Evolutionary conservation across 768 basidiomycete species (phyloP).

Genomic region (Collybiopsis confluens): DNA sequence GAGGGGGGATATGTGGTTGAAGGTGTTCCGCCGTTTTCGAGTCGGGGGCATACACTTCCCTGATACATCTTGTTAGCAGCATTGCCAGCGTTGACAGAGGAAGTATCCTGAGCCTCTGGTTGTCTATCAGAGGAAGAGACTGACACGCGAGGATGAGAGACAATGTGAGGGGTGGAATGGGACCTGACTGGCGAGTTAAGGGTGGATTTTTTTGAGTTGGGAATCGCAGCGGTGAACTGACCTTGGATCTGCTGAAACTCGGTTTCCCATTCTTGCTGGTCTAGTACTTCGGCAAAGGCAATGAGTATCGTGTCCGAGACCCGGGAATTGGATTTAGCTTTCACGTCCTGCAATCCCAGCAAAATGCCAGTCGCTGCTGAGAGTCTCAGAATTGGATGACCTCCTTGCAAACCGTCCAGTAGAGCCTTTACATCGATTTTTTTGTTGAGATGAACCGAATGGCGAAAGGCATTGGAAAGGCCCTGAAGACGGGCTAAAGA

Average conservation of each 20-base stretch:
- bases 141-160: constrained; percentile 58
- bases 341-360: constrained; percentile 57
- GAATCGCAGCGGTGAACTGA: too few species aligned
- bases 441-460: constrained; percentile 54
- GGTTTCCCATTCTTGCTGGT: constrained; percentile 54
- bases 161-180: constrained; percentile 24
- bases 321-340: constrained; percentile 25
- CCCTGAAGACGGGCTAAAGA: constrained; percentile 44
- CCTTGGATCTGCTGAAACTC: constrained; percentile 60
- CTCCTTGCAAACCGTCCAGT: constrained; percentile 60
- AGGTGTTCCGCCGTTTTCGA: constrained; percentile 18
- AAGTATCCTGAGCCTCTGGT: constrained; percentile 53
- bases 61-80: constrained; percentile 9
- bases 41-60: constrained; percentile 17
- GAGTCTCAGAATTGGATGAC: constrained; percentile 56
- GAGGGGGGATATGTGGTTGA: constrained; percentile 18
- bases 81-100: constrained; percentile 42
- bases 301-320: constrained; percentile 67
- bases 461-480: constrained; percentile 52
- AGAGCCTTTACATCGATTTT: constrained; percentile 34
- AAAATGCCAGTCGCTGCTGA: constrained; percentile 63
- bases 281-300: constrained; percentile 71
- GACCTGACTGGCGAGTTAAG: too few species aligned
- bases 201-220: constrained; percentile 7
- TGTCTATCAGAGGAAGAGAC: constrained; percentile 50